A percentile compares a stretch with the other conserved stretches of the same genome.
These are phyloP conservation scores for Daldinia decipiens DNA, from an alignment of 495 filamentous ascomycete species.

Conservation along the genomic window DNA sequence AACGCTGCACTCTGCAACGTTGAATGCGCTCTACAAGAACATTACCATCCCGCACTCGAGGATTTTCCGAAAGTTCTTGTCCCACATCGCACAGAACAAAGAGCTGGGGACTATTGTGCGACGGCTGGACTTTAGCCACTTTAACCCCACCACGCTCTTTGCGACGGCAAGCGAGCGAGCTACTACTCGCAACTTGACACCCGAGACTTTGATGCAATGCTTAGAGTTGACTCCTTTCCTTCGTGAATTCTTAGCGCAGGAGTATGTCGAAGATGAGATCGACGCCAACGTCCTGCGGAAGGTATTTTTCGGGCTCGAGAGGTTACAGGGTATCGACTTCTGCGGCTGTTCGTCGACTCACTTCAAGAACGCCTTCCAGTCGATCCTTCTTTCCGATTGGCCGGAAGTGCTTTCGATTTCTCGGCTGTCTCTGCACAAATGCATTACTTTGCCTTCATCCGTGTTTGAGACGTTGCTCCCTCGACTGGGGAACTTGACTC, in stretches of 20 bases:
- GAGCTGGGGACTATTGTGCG: constrained; percentile 81
- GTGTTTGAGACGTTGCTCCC: constrained; percentile 78
- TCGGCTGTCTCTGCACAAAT: constrained; percentile 83
- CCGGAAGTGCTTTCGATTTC: constrained; percentile 66
- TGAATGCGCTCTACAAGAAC: constrained; percentile 80
- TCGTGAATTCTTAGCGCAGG: constrained; percentile 83
- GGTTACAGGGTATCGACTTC: constrained; percentile 78
- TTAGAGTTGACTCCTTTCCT: constrained; percentile 80
- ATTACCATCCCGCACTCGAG: constrained; percentile 89
- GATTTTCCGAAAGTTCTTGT: constrained; percentile 86
- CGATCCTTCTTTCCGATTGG: constrained; percentile 53
- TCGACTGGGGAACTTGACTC: constrained; percentile 74
- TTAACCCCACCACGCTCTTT: constrained; percentile 84
- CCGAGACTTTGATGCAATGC: constrained; percentile 77
- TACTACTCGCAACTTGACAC: constrained; percentile 83
- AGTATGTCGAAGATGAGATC: constrained; percentile 85
- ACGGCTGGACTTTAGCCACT: constrained; percentile 87
- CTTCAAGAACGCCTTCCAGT: constrained; percentile 70
- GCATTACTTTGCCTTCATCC: constrained; percentile 73
- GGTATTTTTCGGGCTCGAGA: constrained; percentile 77
- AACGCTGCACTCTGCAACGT: constrained; percentile 77
- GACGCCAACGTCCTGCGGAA: constrained; percentile 73
- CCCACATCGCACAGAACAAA: constrained; percentile 73
- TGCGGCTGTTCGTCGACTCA: constrained; percentile 77
- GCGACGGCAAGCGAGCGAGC: constrained; percentile 81